Conservation (phyloP, 176 grass and related monocot species). For the Cocos nucifera region DNA sequence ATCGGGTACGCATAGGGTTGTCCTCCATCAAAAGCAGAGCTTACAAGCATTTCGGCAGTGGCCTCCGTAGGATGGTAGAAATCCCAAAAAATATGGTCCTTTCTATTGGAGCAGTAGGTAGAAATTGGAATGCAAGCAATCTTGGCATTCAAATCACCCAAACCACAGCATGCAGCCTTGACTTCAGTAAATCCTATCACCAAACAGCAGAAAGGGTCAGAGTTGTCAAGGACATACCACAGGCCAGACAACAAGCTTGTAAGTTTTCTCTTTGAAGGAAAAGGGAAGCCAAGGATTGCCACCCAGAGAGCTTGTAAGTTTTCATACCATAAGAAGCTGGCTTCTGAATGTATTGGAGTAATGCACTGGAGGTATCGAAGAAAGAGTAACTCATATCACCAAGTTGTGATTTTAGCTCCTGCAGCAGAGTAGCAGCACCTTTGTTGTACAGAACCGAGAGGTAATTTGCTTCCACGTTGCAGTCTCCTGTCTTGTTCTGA, state of each 20-base stretch:
- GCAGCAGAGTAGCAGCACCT: constrained; percentile 28
- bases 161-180: constrained; percentile 70
- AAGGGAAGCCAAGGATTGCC: no score
- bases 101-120: constrained; percentile 56
- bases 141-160: constrained; percentile 69
- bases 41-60: constrained; percentile 36
- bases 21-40: constrained; percentile 35
- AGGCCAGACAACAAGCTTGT: background rate
- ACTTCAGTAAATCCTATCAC: constrained; percentile 41
- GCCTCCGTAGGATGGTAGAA: constrained; percentile 74
- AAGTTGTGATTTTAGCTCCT: constrained; percentile 11
- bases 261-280: background rate
- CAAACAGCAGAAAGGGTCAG: background rate
- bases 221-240: background rate
- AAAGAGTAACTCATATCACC: constrained; percentile 46
- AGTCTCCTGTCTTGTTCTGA: constrained; percentile 18
- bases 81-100: constrained; percentile 61
- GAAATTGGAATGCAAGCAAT: constrained; percentile 52
- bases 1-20: constrained; percentile 50
- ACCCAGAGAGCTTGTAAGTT: background rate
- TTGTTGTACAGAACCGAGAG: constrained; percentile 36
- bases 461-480: constrained; percentile 39
- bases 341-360: constrained; percentile 37
- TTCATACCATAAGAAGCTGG: constrained; percentile 29
- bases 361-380: constrained; percentile 15